Conservation (phyloP, 257 asterid species). For the Eustoma russellianum region DNA sequence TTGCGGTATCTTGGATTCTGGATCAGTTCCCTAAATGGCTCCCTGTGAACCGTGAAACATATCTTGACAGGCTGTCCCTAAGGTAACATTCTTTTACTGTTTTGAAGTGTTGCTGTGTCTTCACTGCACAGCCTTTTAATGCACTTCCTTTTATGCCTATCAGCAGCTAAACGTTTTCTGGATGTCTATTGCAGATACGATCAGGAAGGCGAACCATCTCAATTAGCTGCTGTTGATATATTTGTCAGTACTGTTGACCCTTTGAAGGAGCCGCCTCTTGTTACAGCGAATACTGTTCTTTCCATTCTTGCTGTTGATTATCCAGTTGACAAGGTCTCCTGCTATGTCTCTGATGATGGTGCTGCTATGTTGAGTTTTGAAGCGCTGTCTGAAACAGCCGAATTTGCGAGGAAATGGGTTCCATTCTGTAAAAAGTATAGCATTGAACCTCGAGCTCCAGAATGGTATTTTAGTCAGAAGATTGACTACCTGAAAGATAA, state of each 20-base stretch:
- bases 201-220: constrained; percentile 97
- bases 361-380: constrained; percentile 91
- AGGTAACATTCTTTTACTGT: constrained; percentile 32
- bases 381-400: constrained; percentile 87
- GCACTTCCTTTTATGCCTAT: neutral
- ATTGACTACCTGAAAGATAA: constrained; percentile 84
- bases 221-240: constrained; percentile 97
- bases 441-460: constrained; percentile 98
- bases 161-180: constrained; percentile 2
- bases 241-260: constrained; percentile 99
- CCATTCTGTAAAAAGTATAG: constrained; percentile 80
- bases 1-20: constrained; percentile 94
- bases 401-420: constrained; percentile 93
- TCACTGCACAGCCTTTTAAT: neutral
- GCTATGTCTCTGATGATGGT: constrained; percentile 98
- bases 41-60: constrained; percentile 93
- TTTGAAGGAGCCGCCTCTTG: constrained; percentile 94
- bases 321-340: constrained; percentile 95
- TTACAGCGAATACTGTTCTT: constrained; percentile 89
- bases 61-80: constrained; percentile 93
- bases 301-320: constrained; percentile 93
- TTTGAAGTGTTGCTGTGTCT: constrained; percentile 2
- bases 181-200: constrained; percentile 58
- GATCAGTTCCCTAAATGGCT: constrained; percentile 99
- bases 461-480: constrained; percentile 89